Evolutionary conservation across 352 stramenopile genomes (phyloP).

Genomic region (Halophytophthora polymorphica): DNA sequence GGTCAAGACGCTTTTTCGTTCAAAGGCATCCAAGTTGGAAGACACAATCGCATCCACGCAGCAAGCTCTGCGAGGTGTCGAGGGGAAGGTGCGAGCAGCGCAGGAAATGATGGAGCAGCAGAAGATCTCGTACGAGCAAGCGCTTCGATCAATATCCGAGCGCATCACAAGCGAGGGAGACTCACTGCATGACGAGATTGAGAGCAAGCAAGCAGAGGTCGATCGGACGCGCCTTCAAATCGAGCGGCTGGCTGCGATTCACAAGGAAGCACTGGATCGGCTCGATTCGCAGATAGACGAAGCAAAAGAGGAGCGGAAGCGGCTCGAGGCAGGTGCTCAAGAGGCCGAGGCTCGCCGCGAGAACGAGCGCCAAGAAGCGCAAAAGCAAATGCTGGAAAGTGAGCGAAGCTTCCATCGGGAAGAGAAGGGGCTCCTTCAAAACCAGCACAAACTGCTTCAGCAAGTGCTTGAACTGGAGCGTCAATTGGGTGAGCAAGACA

Average conservation of each 20-base stretch:
- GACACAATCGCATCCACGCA: slow-evolving; percentile 37
- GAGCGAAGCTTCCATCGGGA: slow-evolving; percentile 67
- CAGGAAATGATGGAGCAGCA: slow-evolving; percentile 62
- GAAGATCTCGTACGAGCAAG: slow-evolving; percentile 59
- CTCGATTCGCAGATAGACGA: slow-evolving; percentile 53
- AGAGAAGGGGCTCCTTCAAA: slow-evolving; percentile 60
- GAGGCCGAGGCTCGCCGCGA: slow-evolving; percentile 42
- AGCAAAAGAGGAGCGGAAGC: slow-evolving; percentile 53
- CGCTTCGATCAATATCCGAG: slow-evolving; percentile 52
- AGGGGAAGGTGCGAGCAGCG: slow-evolving; percentile 54
- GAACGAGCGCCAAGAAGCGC: slow-evolving; percentile 43
- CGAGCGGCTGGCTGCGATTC: slow-evolving; percentile 46
- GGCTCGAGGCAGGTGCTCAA: slow-evolving; percentile 34
- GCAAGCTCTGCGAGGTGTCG: slow-evolving; percentile 44
- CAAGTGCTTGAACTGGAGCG: slow-evolving; percentile 65
- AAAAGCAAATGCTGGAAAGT: slow-evolving; percentile 54
- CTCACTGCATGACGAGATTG: slow-evolving; percentile 51
- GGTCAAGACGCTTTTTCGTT: slow-evolving; percentile 51
- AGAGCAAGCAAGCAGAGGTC: slow-evolving; percentile 54
- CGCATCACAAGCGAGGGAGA: slow-evolving; percentile 45
- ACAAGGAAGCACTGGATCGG: slow-evolving; percentile 56
- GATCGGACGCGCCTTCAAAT: slow-evolving; percentile 53
- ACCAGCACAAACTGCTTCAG: slow-evolving; percentile 57
- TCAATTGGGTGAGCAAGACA: slow-evolving; percentile 59
- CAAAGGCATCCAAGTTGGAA: slow-evolving; percentile 34